Base-by-base conservation (phyloP, 2,329 filamentous ascomycete genomes). In the Plenodomus biglobosus region DNA sequence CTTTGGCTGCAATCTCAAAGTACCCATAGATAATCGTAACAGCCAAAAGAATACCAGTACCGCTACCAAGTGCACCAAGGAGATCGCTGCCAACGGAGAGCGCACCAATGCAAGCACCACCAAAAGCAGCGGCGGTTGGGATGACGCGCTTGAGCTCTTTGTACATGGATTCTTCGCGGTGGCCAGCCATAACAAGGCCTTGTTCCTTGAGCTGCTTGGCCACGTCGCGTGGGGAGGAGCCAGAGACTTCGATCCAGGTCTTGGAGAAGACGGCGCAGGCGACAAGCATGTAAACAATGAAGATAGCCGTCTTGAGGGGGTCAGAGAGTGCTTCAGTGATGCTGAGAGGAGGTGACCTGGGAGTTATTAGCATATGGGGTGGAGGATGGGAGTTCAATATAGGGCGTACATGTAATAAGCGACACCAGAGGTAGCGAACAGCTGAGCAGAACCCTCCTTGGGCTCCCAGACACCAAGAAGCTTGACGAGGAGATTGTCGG, bases 21-120 rank as follows among this genome's bases (percentile, higher is more conserved):
- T 99, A 99, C 59, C 92, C 90, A 76, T 99, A 99, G 76, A 99
- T 99, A 73, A 99, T 99, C 87, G 95, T 99, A 71, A 99, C 94
- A 75, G 94, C 94, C 74, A 99, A 85, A 53, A 99, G 83, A 66
- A 96, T 99, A 87, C 94, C 92, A 67, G 94, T 99, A 71, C 94
- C 94, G 61, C 90, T 95, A 72, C 94, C 94, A 43, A 99, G 84
- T 70, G 95, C 94, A 64, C 94, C 94, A 76, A 97, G 85, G 57
- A 99, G 86, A 76, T 99, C 94, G 73, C 90, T 95, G 69, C 88
- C 86, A 68, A 99, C 92, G 43, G 92, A 97, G 58, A 99, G 85
- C 63, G 89, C 92, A 80, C 94, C 94, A 80, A 99, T 99, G 81
- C 92, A 97, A 62, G 94, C 94, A 82, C 94, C 94, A 76, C 95